phyloP scores from a whole-genome alignment of 2,329 filamentous ascomycete genomes.

The Drechslera avenae region DNA sequence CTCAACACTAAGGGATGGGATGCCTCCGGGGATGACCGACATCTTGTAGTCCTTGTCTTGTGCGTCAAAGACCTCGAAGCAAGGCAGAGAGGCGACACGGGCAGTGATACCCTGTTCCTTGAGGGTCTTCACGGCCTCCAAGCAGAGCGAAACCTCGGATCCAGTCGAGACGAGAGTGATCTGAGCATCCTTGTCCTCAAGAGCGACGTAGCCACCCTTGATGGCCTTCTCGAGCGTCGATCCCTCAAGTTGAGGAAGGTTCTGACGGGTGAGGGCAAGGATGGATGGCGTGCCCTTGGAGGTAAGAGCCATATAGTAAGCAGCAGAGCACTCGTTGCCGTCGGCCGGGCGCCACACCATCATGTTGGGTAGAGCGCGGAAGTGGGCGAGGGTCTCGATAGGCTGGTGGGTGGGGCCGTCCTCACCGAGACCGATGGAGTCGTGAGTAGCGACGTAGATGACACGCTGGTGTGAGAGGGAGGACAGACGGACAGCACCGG shows the following conservation, averaged over 20 bases:
- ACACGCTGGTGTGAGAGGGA: constrained; percentile 86
- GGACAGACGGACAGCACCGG: constrained; percentile 92
- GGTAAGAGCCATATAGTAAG: constrained; percentile 94
- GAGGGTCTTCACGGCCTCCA: constrained; percentile 90
- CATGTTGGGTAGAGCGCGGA: constrained; percentile 97
- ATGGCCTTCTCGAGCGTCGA: constrained; percentile 85
- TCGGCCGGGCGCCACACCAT: constrained; percentile 99
- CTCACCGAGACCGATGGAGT: constrained; percentile 98
- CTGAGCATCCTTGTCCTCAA: constrained; percentile 81
- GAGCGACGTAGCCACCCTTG: constrained; percentile 93
- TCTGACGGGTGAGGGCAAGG: constrained; percentile 94
- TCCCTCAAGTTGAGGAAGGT: constrained; percentile 95
- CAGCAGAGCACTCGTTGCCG: constrained; percentile 96
- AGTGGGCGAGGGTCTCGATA: constrained; percentile 96
- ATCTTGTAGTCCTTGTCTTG: constrained; percentile 96
- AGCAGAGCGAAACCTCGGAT: constrained; percentile 91
- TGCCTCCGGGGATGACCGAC: constrained; percentile 88
- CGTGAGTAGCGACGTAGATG: constrained; percentile 97
- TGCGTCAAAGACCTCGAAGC: constrained; percentile 94
- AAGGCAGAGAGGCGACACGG: constrained; percentile 93
- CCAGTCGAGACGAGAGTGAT: constrained; percentile 93
- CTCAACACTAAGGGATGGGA: constrained; percentile 91
- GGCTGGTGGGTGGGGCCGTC: constrained; percentile 99
- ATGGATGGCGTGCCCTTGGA: constrained; percentile 90
- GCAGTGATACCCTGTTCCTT: constrained; percentile 85